These are phyloP conservation scores for Protomyces arabidopsidicola DNA, from an alignment of 1,139 yeast species.

Conservation along the genomic window DNA sequence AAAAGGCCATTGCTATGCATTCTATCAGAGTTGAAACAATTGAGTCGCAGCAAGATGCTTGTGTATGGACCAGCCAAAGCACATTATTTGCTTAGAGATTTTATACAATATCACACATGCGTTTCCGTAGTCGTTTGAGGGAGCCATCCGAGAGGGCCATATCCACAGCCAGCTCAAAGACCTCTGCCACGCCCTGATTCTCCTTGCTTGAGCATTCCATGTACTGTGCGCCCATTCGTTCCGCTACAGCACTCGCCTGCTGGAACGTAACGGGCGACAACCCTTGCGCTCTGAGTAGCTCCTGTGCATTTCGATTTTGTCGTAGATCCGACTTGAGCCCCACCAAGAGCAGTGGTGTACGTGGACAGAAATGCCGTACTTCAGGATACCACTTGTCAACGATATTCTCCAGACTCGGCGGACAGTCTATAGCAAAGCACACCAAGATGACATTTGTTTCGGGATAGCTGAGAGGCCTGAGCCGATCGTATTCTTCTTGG, in stretches of 20 bases:
- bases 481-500: constrained; percentile 82
- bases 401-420: constrained; percentile 64
- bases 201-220: constrained; percentile 73
- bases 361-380: constrained; percentile 75
- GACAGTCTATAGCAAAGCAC: constrained; percentile 67
- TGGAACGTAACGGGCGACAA: constrained; percentile 51
- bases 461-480: constrained; percentile 78
- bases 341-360: constrained; percentile 66
- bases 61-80: too few relatives aligned
- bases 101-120: constrained; percentile 13
- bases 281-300: constrained; percentile 35
- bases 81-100: background rate
- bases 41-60: too few relatives aligned
- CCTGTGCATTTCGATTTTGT: constrained; percentile 39
- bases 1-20: constrained; percentile 1
- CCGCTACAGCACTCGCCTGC: constrained; percentile 47
- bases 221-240: constrained; percentile 68
- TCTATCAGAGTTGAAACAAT: background rate
- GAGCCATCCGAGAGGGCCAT: constrained; percentile 28
- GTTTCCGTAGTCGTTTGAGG: constrained; percentile 13
- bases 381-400: constrained; percentile 85
- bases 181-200: constrained; percentile 60
- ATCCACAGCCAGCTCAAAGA: constrained; percentile 48
- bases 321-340: constrained; percentile 73
- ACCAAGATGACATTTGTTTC: constrained; percentile 70